Base-by-base conservation (phyloP, 2,329 filamentous ascomycete species). In the Colletotrichum siamense region DNA sequence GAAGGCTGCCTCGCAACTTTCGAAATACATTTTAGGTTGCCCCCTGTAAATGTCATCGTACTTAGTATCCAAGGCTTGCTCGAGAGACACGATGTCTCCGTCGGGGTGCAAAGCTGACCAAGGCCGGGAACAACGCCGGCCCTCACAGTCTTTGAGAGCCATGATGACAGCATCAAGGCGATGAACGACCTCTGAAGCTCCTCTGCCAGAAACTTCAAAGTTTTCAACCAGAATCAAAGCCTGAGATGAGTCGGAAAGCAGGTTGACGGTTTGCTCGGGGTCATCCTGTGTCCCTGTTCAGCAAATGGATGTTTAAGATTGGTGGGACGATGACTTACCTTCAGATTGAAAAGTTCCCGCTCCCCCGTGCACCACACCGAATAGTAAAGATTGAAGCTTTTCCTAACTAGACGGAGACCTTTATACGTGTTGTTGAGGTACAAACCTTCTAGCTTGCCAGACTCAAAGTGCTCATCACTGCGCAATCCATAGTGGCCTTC, bases 341-440 rank as follows among this genome's bases (percentile, higher is more conserved):
- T 87, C 13, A 92, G 78, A 16, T 89, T 85, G 77, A 89, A 91
- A 1, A 89, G 83, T 76, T 90, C 87, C 30, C 86, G 84, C 76
- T 82, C 80, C 34, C 87, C 87, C 8, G 83, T 89, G 78, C 89
- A 91, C 89, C 89, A 91, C 2, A 91, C 88, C 0, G 87, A 88
- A 77, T 92, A 92, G 77, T 90, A 89, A 6, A 92, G 79, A 72
- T 86, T 89, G 75, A 91, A 92, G 2, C 83, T 82, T 1, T 86
- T 78, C 0, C 84, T 82, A 2, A 88, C 82, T 1, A 91, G 77
- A 3, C 90, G 86, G 0, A 91, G 69, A 0, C 83, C 86, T 77
- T 91, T 91, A 83, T 91, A 92, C 0, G 89, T 91, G 79, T 91
- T 91, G 72, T 85, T 85, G 22, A 66, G 12, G 8, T n/a, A 39